Evolutionary conservation across 2,329 filamentous ascomycete species (phyloP).

Genomic region (Arthrobotrys megalospora): DNA sequence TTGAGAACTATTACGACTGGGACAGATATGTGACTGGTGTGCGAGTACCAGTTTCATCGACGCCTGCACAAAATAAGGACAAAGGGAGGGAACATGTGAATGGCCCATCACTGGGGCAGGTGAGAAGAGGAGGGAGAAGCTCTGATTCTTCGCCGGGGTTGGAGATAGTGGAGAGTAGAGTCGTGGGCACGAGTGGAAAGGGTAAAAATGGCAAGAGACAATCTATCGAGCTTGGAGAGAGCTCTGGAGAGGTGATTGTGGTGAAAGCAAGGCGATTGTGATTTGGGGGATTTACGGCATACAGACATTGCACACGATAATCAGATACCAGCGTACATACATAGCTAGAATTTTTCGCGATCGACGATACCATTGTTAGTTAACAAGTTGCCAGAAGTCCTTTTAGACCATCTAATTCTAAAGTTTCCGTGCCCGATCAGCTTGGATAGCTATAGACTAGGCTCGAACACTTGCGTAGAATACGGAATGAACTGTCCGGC

Average conservation of each 20-base stretch:
- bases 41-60: not conserved
- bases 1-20: slow-evolving; percentile 40
- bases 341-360: not conserved
- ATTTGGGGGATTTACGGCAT: not conserved
- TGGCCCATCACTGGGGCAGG: slow-evolving; percentile 4
- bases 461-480: not conserved
- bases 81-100: slow-evolving; percentile 4
- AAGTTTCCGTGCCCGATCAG: not conserved
- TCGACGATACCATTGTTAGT: not conserved
- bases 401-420: not conserved
- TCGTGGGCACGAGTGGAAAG: not conserved
- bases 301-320: not conserved
- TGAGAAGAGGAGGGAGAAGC: not conserved
- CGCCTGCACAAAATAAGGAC: slow-evolving; percentile 26
- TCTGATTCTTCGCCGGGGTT: not conserved
- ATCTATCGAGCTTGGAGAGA: slow-evolving; percentile 16
- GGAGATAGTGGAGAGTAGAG: slow-evolving; percentile 17
- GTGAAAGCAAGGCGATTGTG: slow-evolving; percentile 8
- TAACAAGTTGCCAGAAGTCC: not conserved
- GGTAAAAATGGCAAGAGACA: slow-evolving; percentile 16
- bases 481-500: not conserved
- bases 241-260: slow-evolving; percentile 5
- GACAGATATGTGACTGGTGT: slow-evolving; percentile 29
- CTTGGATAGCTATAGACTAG: not conserved
- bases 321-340: not conserved